A percentile compares a stretch with the other conserved stretches of the same genome.
These are phyloP conservation scores for Cetradonia linearis DNA, from an alignment of 495 filamentous ascomycete species.

Conservation along the genomic window DNA sequence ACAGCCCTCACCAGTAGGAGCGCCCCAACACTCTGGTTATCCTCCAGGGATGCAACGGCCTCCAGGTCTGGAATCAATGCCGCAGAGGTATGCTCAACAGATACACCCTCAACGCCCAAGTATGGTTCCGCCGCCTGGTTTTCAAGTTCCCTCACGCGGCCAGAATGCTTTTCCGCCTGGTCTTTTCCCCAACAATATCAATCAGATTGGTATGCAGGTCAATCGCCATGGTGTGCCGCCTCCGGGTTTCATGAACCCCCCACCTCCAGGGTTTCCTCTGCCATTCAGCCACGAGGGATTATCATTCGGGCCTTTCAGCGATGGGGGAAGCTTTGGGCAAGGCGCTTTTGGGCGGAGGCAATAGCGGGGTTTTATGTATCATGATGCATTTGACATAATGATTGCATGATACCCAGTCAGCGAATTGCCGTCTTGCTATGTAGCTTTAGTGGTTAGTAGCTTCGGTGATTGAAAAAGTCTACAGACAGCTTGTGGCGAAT, in stretches of 20 bases:
- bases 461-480: neutral
- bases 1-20: constrained; percentile 14
- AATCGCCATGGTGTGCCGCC: constrained; percentile 39
- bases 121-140: constrained; percentile 41
- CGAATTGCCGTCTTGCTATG: constrained; percentile 9
- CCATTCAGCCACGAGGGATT: constrained; percentile 35
- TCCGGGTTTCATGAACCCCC: constrained; percentile 38
- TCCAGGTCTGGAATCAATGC: constrained; percentile 40
- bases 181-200: constrained; percentile 34
- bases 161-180: constrained; percentile 36
- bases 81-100: constrained; percentile 27
- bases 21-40: constrained; percentile 13
- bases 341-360: constrained; percentile 17
- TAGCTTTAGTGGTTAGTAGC: constrained; percentile 1
- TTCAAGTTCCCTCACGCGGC: constrained; percentile 31
- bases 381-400: constrained; percentile 15
- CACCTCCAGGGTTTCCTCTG: constrained; percentile 38
- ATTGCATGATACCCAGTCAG: constrained; percentile 20
- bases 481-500: neutral
- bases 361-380: constrained; percentile 1
- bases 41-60: constrained; percentile 34
- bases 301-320: constrained; percentile 12
- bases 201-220: constrained; percentile 12
- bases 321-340: constrained; percentile 14
- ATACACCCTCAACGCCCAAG: constrained; percentile 31